These are phyloP conservation scores for Apiospora pterosperma DNA, from an alignment of 2,329 filamentous ascomycete species.

Conservation along the genomic window DNA sequence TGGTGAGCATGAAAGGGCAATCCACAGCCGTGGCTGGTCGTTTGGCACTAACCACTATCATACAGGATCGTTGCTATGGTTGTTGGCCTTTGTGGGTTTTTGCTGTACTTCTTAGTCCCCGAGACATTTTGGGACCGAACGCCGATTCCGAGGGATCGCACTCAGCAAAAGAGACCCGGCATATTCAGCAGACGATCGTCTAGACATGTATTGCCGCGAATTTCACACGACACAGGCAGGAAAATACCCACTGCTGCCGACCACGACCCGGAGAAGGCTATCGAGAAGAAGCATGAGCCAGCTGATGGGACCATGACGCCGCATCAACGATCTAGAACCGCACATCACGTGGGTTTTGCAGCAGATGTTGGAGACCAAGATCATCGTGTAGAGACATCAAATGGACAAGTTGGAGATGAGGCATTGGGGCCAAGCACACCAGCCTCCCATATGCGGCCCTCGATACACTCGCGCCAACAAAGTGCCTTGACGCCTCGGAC, in stretches of 20 bases:
- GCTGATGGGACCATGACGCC: not conserved
- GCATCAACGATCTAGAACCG: not conserved
- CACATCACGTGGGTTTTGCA: constrained; percentile 41
- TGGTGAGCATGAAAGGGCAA: constrained; percentile 49
- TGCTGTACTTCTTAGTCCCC: constrained; percentile 87
- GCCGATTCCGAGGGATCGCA: constrained; percentile 45
- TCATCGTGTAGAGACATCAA: not conserved
- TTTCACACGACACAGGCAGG: not conserved
- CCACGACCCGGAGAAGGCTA: not conserved
- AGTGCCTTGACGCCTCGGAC: not conserved
- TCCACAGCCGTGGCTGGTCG: not conserved
- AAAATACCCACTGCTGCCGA: not conserved
- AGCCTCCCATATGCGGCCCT: not conserved
- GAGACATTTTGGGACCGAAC: constrained; percentile 95
- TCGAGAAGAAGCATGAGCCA: constrained; percentile 11
- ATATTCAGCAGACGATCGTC: constrained; percentile 48
- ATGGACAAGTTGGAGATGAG: not conserved
- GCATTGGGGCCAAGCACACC: not conserved
- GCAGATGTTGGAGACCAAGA: not conserved
- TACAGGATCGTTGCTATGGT: constrained; percentile 76
- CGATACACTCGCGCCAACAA: not conserved
- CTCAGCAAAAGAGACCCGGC: constrained; percentile 37
- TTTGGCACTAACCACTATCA: not conserved
- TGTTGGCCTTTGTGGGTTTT: constrained; percentile 63
- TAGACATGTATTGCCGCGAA: not conserved